Evolutionary conservation across 2,329 filamentous ascomycete species (phyloP).

Genomic region (Exophiala mesophila): DNA sequence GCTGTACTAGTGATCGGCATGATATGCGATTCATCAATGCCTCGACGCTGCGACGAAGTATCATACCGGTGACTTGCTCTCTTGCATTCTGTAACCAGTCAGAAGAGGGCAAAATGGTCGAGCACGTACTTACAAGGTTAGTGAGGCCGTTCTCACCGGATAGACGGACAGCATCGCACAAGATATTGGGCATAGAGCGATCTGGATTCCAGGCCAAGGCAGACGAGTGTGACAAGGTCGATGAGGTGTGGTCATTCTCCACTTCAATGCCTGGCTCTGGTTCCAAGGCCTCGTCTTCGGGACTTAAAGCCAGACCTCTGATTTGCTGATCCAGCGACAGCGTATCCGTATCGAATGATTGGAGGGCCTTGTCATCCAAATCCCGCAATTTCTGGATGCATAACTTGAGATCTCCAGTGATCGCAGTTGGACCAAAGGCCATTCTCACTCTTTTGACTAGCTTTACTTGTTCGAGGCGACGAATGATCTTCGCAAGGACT

Average conservation of each 20-base stretch:
- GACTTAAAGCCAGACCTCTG: constrained; percentile 17
- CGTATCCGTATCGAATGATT: constrained; percentile 34
- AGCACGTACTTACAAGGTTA: constrained; percentile 40
- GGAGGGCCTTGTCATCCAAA: constrained; percentile 36
- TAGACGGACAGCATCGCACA: constrained; percentile 46
- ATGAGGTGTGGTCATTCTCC: constrained; percentile 8
- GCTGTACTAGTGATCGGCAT: constrained; percentile 54
- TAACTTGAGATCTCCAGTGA: constrained; percentile 34
- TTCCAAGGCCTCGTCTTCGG: constrained; percentile 7
- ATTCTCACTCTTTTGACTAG: constrained; percentile 42
- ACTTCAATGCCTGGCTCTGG: constrained; percentile 22
- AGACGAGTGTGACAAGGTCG: constrained; percentile 28
- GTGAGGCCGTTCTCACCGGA: constrained; percentile 48
- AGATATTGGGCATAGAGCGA: constrained; percentile 46
- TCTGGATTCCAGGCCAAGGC: constrained; percentile 54
- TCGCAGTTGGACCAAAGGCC: constrained; percentile 37
- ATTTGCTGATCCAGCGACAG: constrained; percentile 12
- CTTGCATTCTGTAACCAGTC: constrained; percentile 11
- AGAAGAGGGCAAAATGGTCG: too few species aligned
- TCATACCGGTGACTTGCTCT: constrained; percentile 45
- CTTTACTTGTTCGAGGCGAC: constrained; percentile 43
- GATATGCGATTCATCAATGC: constrained; percentile 49
- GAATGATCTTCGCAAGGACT: constrained; percentile 39
- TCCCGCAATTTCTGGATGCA: constrained; percentile 42
- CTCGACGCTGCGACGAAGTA: constrained; percentile 53